These are phyloP conservation scores for Loxodes magnus DNA, from an alignment of 73 alveolate species.

Conservation along the genomic window DNA sequence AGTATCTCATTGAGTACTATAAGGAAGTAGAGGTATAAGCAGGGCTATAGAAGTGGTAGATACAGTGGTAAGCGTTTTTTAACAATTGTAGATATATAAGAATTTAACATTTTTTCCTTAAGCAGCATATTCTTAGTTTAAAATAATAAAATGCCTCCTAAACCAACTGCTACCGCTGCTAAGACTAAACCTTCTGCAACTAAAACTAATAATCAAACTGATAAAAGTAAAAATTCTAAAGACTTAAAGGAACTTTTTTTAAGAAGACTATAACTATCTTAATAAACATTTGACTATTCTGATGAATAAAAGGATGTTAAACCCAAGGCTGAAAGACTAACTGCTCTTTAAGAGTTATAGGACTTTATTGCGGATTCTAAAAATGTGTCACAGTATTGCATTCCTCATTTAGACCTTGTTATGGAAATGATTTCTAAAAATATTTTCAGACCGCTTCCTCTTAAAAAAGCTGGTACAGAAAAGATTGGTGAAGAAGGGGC, in stretches of 20 bases:
- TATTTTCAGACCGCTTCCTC: conserved; percentile 82
- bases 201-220: no score
- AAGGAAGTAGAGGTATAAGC: no score
- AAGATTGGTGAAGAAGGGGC: conserved; percentile 40
- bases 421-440: conserved; percentile 80
- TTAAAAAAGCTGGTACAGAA: conserved; percentile 18
- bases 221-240: conserved; percentile 7
- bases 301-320: conserved; percentile 76
- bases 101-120: no score
- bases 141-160: no score
- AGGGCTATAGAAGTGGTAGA: no score
- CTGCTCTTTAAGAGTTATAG: conserved; percentile 55
- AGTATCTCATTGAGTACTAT: no score
- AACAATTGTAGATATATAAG: no score
- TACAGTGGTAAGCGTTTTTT: no score
- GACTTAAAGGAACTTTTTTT: conserved; percentile 37
- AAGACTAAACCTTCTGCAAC: no score
- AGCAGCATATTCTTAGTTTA: no score
- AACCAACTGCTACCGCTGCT: no score
- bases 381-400: conserved; percentile 45
- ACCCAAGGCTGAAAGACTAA: conserved; percentile 49
- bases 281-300: conserved; percentile 51
- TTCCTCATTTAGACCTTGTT: conserved; percentile 69
- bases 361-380: conserved; percentile 48
- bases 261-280: conserved; percentile 30